A percentile compares a stretch with the other conserved stretches of the same genome.
Evolutionary conservation across 306 rosid genomes (phyloP).

Genomic region (Ochetophila trinervis): DNA sequence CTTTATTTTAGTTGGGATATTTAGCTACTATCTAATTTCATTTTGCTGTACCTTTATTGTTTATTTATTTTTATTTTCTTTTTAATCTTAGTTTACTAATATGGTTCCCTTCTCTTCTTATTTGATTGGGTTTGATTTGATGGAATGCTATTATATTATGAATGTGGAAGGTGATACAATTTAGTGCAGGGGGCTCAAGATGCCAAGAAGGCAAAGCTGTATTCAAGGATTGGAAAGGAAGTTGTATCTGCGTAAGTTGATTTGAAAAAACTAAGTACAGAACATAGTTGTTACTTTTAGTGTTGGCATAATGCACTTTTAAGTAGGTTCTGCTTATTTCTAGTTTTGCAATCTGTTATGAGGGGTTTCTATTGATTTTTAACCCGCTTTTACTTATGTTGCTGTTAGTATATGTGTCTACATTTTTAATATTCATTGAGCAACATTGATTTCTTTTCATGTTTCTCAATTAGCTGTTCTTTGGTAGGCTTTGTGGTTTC

Average conservation of each 20-base stretch:
- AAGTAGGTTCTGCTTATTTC: neutral
- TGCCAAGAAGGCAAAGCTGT: slow-evolving; percentile 80
- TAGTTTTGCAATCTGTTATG: neutral
- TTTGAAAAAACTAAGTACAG: neutral
- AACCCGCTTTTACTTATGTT: no score
- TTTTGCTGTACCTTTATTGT: no score
- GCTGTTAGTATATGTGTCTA: neutral
- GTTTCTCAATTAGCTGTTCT: neutral
- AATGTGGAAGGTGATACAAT: neutral
- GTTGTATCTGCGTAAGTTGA: slow-evolving; percentile 85
- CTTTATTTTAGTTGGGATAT: neutral
- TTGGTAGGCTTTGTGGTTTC: neutral
- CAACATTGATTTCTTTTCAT: no score
- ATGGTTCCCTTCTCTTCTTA: neutral
- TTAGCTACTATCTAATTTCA: no score
- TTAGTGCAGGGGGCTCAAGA: slow-evolving; percentile 57
- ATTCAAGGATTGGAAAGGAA: slow-evolving; percentile 80
- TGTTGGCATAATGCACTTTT: slow-evolving; percentile 12
- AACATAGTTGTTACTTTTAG: neutral
- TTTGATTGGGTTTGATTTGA: neutral
- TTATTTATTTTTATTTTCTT: no score
- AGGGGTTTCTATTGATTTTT: neutral
- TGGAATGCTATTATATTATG: neutral
- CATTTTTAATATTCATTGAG: neutral
- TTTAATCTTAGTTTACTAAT: no score